Conservation (phyloP, 768 basidiomycete species). For the Lentinula detonsa region DNA sequence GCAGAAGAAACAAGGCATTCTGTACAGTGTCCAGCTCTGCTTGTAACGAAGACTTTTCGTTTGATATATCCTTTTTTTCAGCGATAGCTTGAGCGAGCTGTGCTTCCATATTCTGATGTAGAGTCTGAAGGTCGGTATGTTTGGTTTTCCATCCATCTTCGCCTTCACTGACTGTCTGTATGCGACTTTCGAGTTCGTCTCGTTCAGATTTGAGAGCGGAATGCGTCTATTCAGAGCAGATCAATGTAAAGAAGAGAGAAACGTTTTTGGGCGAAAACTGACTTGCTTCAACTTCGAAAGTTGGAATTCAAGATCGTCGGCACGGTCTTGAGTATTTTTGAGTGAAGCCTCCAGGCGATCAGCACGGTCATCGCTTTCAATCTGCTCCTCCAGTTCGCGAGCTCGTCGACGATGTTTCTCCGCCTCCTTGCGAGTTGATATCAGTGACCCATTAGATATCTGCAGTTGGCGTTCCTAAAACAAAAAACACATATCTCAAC, state of each 20-base stretch:
- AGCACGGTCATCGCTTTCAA: constrained; percentile 77
- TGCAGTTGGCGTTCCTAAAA: constrained; percentile 73
- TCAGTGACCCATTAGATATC: constrained; percentile 44
- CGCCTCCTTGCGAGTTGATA: constrained; percentile 47
- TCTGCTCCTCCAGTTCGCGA: constrained; percentile 74
- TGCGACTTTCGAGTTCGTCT: constrained; percentile 46
- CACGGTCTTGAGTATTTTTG: constrained; percentile 74
- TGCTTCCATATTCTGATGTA: constrained; percentile 29
- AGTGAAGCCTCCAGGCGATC: constrained; percentile 68
- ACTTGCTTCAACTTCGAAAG: constrained; percentile 78
- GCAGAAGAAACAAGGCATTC: constrained; percentile 42
- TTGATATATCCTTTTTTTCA: constrained; percentile 40
- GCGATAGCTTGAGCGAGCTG: constrained; percentile 37
- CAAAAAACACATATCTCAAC: constrained; percentile 13
- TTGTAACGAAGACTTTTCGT: constrained; percentile 47
- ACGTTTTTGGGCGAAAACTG: constrained; percentile 7
- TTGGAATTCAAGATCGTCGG: constrained; percentile 80
- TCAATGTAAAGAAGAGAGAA: neutral
- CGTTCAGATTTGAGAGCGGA: constrained; percentile 53
- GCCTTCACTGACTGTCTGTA: constrained; percentile 33
- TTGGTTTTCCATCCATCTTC: constrained; percentile 43
- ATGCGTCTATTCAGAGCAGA: constrained; percentile 39
- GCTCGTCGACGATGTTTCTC: constrained; percentile 51
- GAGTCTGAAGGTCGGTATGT: constrained; percentile 38
- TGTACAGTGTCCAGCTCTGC: constrained; percentile 40